Base-by-base conservation (phyloP, 108 stramenopile species). In the Seminavis robusta region DNA sequence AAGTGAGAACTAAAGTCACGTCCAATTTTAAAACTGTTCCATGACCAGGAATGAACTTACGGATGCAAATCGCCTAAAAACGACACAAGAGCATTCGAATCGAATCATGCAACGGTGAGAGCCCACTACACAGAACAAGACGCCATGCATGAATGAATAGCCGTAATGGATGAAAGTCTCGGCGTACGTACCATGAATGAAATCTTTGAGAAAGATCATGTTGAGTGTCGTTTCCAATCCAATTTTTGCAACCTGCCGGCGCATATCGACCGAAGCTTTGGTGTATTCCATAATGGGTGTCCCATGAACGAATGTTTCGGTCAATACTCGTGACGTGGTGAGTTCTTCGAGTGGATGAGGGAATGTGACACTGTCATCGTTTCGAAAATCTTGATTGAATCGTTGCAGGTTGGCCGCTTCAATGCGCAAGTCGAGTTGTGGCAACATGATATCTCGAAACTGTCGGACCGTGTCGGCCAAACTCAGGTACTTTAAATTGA, bases 231-330 rank as follows among this genome's bases (percentile, higher is more conserved):
- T 80, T 39, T 81, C 56, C 39, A 88, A 47, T 28, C 94, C 90
- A 51, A 92, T 59, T 13, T 67, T 43, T 9, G 92, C 87, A 42
- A 93, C 43, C 64, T 80, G 54, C 48, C 80, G 52, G 38, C 81
- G 67, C 47, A 79, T 80, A 36, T 65, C 60, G 19, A 23, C 45
- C 17, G 38, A 39, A 9, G 37, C 65, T 41, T 69, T 71, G 3
- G 63, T 54, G 55, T 73, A 95, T 28, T 85, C 69, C 56, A 86
- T 49, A 56, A 95, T 87, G 19, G 89, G 88, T 33, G 65, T 71
- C 8, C 94, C 94, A 47, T 85, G 70, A 33, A 84, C 65, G 72
- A 95, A 90, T n/a, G 79, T 81, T 70, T 95, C 94, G 33, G 83
- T 81, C 41, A 95, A 45, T 0, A 94, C 84, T 15, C 84, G 64